Evolutionary conservation across 2,329 filamentous ascomycete species (phyloP).

Genomic region (Chaetomiaceae sp.): DNA sequence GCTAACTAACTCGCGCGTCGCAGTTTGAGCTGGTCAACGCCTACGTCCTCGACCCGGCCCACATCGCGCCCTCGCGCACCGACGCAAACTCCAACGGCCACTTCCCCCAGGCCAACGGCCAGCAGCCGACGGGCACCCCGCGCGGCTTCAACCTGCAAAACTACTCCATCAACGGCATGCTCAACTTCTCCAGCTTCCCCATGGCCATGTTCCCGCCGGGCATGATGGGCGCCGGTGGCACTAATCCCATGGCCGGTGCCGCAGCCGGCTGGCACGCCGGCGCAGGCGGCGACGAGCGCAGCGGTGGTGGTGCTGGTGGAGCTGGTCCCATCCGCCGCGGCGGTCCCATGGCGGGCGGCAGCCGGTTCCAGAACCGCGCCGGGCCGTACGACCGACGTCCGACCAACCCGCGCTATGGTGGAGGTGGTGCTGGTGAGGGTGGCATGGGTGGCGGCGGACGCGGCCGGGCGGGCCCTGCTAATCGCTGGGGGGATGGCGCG

Average conservation of each 20-base stretch:
- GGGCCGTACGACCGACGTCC: slow-evolving; percentile 70
- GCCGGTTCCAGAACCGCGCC: slow-evolving; percentile 57
- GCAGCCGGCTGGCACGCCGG: slow-evolving; percentile 46
- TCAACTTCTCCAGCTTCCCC: slow-evolving; percentile 51
- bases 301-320: slow-evolving; percentile 44
- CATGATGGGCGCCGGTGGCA: slow-evolving; percentile 42
- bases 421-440: slow-evolving; percentile 38
- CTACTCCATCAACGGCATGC: slow-evolving; percentile 57
- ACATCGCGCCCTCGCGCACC: slow-evolving; percentile 88
- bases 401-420: slow-evolving; percentile 45
- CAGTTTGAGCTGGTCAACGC: slow-evolving; percentile 87
- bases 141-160: slow-evolving; percentile 85
- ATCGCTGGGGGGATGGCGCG: slow-evolving; percentile 67
- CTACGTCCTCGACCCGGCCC: slow-evolving; percentile 89
- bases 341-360: slow-evolving; percentile 43
- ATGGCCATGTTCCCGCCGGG: slow-evolving; percentile 40
- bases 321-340: slow-evolving; percentile 65
- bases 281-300: slow-evolving; percentile 46
- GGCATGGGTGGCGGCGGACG: slow-evolving; percentile 45
- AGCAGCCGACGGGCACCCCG: slow-evolving; percentile 76
- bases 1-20: slow-evolving; percentile 7
- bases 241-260: slow-evolving; percentile 40
- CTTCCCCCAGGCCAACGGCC: slow-evolving; percentile 76
- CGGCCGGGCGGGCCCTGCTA: slow-evolving; percentile 41
- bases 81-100: slow-evolving; percentile 95